phyloP scores from a whole-genome alignment of 2,329 filamentous ascomycete species.

The Xylaria sp. region DNA sequence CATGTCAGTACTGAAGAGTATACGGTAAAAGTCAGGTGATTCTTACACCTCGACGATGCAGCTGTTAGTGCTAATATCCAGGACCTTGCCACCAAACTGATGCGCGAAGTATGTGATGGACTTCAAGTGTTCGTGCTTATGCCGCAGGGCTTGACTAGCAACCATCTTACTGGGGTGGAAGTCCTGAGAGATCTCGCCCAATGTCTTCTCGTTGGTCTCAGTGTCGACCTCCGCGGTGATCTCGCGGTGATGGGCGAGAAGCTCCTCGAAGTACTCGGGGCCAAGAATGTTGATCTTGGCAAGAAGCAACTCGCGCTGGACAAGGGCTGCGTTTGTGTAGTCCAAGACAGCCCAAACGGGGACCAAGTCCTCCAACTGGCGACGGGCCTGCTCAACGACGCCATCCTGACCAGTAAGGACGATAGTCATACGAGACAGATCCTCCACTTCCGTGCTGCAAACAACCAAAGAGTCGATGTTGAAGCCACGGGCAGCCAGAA shows the following conservation, averaged over 20 bases:
- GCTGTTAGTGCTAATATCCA: slow-evolving; percentile 97
- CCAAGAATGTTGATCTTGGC: slow-evolving; percentile 96
- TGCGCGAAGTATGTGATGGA: slow-evolving; percentile 95
- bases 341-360: slow-evolving; percentile 98
- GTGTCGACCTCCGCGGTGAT: slow-evolving; percentile 56
- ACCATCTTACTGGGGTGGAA: slow-evolving; percentile 88
- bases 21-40: neutral
- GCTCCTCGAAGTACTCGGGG: slow-evolving; percentile 96
- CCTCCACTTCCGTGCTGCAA: slow-evolving; percentile 94
- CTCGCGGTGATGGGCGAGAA: slow-evolving; percentile 91
- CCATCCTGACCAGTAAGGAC: slow-evolving; percentile 94
- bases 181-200: slow-evolving; percentile 53
- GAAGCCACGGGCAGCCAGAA: slow-evolving; percentile 92
- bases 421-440: slow-evolving; percentile 97
- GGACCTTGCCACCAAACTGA: slow-evolving; percentile 94
- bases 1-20: slow-evolving; percentile 21
- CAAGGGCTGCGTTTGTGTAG: slow-evolving; percentile 86
- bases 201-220: slow-evolving; percentile 35
- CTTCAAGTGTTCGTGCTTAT: slow-evolving; percentile 96
- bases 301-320: slow-evolving; percentile 90
- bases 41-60: slow-evolving; percentile 96
- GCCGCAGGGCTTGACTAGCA: slow-evolving; percentile 79
- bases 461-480: slow-evolving; percentile 99
- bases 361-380: slow-evolving; percentile 93
- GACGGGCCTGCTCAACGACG: slow-evolving; percentile 91